Evolutionary conservation across 768 basidiomycete genomes (phyloP).

Genomic region (Rhodosporidiobolus odoratus): DNA sequence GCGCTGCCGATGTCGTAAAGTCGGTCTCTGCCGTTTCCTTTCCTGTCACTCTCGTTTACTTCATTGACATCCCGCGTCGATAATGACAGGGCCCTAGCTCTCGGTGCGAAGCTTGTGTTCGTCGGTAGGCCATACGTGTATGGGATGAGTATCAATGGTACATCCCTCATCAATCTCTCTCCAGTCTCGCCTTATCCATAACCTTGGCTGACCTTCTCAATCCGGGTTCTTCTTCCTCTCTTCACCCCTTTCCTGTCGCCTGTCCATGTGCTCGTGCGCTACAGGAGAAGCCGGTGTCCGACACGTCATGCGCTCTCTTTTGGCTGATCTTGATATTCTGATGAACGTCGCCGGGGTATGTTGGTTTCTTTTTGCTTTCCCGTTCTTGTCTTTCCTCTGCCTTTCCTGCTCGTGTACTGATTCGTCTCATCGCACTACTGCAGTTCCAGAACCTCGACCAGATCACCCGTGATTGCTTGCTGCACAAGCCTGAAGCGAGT

Average conservation of each 20-base stretch:
- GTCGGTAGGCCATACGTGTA: conserved; percentile 50
- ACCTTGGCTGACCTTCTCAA: conserved; percentile 44
- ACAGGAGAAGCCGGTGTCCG: conserved; percentile 67
- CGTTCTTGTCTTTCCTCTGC: neutral
- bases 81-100: conserved; percentile 57
- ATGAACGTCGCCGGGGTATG: conserved; percentile 19
- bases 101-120: conserved; percentile 76
- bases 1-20: conserved; percentile 67
- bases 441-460: neutral
- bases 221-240: conserved; percentile 69
- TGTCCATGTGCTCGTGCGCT: neutral
- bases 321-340: conserved; percentile 50
- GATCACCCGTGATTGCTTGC: neutral
- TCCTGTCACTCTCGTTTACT: neutral
- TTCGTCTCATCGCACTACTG: neutral
- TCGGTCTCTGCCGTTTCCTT: neutral
- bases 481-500: neutral
- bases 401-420: neutral
- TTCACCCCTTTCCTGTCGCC: conserved; percentile 45
- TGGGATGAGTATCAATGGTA: conserved; percentile 17
- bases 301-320: conserved; percentile 61
- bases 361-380: neutral
- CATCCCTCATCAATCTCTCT: neutral
- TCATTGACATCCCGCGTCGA: neutral
- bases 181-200: no score